Base-by-base conservation (phyloP, 2,329 filamentous ascomycete genomes). In the Scedosporium aurantiacum region DNA sequence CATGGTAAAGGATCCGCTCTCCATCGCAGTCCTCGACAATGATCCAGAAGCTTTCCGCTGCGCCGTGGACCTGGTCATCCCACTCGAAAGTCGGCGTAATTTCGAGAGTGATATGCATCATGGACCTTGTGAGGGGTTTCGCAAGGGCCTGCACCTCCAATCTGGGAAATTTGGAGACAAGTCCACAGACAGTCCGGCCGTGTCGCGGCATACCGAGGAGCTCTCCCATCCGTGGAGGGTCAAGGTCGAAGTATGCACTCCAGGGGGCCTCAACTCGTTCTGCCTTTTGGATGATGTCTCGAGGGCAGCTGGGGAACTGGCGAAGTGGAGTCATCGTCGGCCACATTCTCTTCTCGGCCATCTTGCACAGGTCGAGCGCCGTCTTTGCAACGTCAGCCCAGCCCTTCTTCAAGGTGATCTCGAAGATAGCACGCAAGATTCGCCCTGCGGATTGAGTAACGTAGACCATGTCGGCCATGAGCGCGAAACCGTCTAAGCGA, bases 311-410 rank as follows among this genome's bases (percentile, higher is more conserved):
- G 3, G 88, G 84, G 70, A 99, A 99, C 70, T 99, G 94, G 60
- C 94, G 85, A 37, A 99, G 79, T 10, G 95, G 94, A 43, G 91
- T 90, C 94, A 97, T 99, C 5, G 93, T 97, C 14, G 93, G 92
- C 94, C 94, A 99, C 95, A 99, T 99, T 58, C 95, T 84, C 80
- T 96, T 96, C 78, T 99, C 94, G 0, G 93, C 94, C 91, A 96
- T 97, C 78, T 99, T 99, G 77, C 95, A 99, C 60, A 99, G 82
- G 68, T 96, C 90, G 50, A 99, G 79, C 0, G 94, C 92, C 64
- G 89, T 91, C 76, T 94, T 96, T 7, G 94, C 90, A 3, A 97
- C 94, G 16, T 86, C 88, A 0, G 94, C 86, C 93, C 93, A 99
- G 40, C 93, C 93, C 74, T 97, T 97, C 76, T 93, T 96, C 66